phyloP scores from a whole-genome alignment of 1,284 basidiomycete genomes.

The Ustilago vetiveriae region DNA sequence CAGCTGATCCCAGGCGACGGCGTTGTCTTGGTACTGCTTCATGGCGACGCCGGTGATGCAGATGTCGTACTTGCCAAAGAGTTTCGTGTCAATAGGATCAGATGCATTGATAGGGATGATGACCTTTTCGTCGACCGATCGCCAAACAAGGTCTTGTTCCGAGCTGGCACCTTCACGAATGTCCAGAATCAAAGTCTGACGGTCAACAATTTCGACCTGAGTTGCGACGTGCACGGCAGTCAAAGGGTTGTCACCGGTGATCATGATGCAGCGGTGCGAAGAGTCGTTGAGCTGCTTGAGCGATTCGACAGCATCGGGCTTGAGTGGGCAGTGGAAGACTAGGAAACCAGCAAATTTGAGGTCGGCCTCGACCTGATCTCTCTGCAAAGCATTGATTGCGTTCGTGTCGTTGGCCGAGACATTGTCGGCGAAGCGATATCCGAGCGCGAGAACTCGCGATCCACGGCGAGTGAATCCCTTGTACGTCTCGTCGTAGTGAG shows the following conservation, averaged over 20 bases:
- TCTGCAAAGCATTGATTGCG: slow-evolving; percentile 49
- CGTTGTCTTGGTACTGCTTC: slow-evolving; percentile 56
- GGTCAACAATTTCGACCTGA: slow-evolving; percentile 66
- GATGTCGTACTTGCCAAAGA: slow-evolving; percentile 66
- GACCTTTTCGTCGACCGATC: slow-evolving; percentile 56
- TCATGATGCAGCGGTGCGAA: slow-evolving; percentile 67
- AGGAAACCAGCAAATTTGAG: slow-evolving; percentile 66
- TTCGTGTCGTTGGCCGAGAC: slow-evolving; percentile 29
- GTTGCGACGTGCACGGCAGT: slow-evolving; percentile 65
- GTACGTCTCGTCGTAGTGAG: slow-evolving; percentile 65
- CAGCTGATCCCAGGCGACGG: slow-evolving; percentile 56
- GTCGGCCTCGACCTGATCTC: slow-evolving; percentile 59
- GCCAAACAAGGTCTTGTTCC: slow-evolving; percentile 61
- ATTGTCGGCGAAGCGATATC: slow-evolving; percentile 61
- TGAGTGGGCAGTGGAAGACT: slow-evolving; percentile 67
- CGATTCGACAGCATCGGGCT: slow-evolving; percentile 61
- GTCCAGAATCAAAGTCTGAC: slow-evolving; percentile 64
- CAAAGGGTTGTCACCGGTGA: slow-evolving; percentile 67
- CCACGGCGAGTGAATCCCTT: slow-evolving; percentile 65
- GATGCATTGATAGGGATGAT: slow-evolving; percentile 54
- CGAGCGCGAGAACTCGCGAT: slow-evolving; percentile 64
- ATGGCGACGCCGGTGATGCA: slow-evolving; percentile 66
- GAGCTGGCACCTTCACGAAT: slow-evolving; percentile 51
- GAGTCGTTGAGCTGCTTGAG: slow-evolving; percentile 65
- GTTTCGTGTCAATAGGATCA: slow-evolving; percentile 54